Percentiles rank a stretch among this genome's conserved stretches.
These are phyloP conservation scores for Pelargonium citronellum DNA, from an alignment of 441 rosid species.

Conservation along the genomic window DNA sequence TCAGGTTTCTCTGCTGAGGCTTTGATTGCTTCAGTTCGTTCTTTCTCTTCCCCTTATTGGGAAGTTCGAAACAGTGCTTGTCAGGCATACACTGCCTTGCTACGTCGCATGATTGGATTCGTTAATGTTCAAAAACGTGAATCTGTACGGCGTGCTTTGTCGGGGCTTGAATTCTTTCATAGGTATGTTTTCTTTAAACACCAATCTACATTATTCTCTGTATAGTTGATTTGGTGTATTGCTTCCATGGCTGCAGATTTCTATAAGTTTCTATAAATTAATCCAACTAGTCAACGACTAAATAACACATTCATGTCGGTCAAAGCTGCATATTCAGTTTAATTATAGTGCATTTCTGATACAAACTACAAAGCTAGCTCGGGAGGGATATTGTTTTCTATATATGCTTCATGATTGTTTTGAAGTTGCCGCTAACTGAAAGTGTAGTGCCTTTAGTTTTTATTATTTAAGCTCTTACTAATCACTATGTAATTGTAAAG, in stretches of 20 bases:
- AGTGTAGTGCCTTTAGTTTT: too few species aligned
- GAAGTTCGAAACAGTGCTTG: constrained; percentile 96
- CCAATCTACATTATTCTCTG: constrained; percentile 9
- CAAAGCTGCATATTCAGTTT: neutral
- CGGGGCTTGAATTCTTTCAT: constrained; percentile 95
- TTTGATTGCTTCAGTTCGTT: constrained; percentile 63
- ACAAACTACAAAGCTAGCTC: neutral
- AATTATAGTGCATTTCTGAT: neutral
- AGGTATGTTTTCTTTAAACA: constrained; percentile 45
- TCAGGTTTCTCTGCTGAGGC: constrained; percentile 97
- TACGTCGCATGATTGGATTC: constrained; percentile 87
- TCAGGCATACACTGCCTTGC: constrained; percentile 82
- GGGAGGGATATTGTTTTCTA: neutral
- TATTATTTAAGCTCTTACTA: neutral
- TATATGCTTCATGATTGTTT: neutral
- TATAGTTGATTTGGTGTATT: neutral
- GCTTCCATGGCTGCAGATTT: constrained; percentile 9
- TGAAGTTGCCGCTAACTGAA: neutral
- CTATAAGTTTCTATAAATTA: constrained; percentile 3
- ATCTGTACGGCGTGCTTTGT: constrained; percentile 73
- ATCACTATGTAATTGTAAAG: too few species aligned
- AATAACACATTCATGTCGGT: neutral
- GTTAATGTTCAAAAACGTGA: constrained; percentile 85
- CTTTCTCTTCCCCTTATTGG: constrained; percentile 96
- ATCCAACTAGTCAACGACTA: neutral